Evolutionary conservation across 768 basidiomycete genomes (phyloP), one percentile per base, ranked within the genome.

Genomic region (Sistotremastrum niveocremeum): DNA sequence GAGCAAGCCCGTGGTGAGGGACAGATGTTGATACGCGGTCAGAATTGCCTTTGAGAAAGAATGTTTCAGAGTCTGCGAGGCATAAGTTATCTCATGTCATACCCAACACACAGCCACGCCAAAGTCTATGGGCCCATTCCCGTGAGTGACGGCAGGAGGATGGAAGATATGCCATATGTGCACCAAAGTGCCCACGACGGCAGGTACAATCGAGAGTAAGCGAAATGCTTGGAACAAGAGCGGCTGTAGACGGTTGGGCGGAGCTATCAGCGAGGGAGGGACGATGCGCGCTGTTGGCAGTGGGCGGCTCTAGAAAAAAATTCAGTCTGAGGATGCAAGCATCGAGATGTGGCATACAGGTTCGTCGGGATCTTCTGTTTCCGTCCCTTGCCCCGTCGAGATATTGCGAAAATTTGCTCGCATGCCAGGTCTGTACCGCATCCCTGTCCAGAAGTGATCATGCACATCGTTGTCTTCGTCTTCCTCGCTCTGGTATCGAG

Each of bases 21-120:
- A 66, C 51, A 93, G 80, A 51, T 89, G 94, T 61, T 94, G 91
- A 58, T 84, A 81, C 20, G 84, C 93, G 9, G 91, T 94, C 5
- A 91, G 67, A 28, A 87, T 63, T 1, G 86, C 75, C 88, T 89
- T 51, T 12, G n/a, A n/a, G 36, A 38, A 12, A 36, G 34, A 10
- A 29, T 12, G 33, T 46, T 39, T 37, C 37, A 46, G 6, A 33
- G 34, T n/a, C 39, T 43, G 20, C 2, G 11, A 35, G 37, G 5
- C 39, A 11, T 43, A 45, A 35, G n/a, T 36, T 9, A 38, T n/a
- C n/a, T 28, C 47, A 48, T 12, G 6, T 9, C 72, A 12, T 54
- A 83, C 84, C 86, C 86, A 88, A 31, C 87, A 62, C 7, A 75
- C 71, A 36, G 81, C 75, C 30, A 86, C 64, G 44, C 76, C 60